Conservation (phyloP, 2,329 filamentous ascomycete species). For the Ophiosphaerella narmari region DNA sequence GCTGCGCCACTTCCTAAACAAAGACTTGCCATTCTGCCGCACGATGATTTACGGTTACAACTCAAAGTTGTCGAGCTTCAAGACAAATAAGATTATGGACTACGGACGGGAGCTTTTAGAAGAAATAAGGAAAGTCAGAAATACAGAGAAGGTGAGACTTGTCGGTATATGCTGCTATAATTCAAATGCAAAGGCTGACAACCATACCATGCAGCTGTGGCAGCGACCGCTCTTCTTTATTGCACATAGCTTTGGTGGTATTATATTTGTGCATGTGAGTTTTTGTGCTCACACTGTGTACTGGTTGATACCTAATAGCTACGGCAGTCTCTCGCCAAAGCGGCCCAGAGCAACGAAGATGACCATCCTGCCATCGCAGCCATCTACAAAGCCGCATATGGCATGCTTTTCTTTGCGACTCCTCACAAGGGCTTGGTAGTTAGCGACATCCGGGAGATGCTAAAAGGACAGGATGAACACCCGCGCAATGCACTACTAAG, state of each 20-base stretch:
- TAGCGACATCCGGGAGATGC: conserved; percentile 10
- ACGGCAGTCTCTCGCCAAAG: background rate
- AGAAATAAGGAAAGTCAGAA: conserved; percentile 12
- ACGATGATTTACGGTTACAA: conserved; percentile 43
- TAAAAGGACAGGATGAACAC: no score
- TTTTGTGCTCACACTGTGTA: no score
- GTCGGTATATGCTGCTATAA: no score
- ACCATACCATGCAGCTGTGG: background rate
- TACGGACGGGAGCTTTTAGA: conserved; percentile 3
- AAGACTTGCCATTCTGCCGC: conserved; percentile 13
- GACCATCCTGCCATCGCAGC: background rate
- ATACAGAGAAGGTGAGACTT: background rate
- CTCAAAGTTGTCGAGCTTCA: conserved; percentile 31
- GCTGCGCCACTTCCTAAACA: conserved; percentile 12
- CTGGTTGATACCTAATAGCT: no score
- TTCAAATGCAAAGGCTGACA: no score
- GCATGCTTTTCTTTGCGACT: conserved; percentile 15
- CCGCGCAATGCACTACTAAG: no score
- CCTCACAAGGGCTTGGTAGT: conserved; percentile 14
- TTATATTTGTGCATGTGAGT: background rate
- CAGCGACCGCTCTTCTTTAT: background rate
- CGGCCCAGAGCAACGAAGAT: background rate
- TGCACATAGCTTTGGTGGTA: background rate
- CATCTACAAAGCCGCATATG: conserved; percentile 14
- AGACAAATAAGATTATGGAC: no score